These are phyloP conservation scores for Incumbomyces lentus DNA, from an alignment of 2,329 filamentous ascomycete genomes.

Conservation along the genomic window DNA sequence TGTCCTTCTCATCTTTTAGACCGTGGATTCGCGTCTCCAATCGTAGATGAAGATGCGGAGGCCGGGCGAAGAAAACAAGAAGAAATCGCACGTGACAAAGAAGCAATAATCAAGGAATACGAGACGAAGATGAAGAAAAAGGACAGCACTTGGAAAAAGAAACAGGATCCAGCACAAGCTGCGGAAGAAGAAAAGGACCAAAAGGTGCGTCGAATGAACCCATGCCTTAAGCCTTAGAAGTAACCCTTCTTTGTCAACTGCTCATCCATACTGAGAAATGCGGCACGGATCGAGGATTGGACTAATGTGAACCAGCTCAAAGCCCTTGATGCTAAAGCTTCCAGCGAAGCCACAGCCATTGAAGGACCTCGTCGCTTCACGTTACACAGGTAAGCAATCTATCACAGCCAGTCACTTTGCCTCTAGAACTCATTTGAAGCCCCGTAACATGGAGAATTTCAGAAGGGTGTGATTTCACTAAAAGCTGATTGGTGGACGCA, in stretches of 20 bases:
- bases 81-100: constrained; percentile 35
- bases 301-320: constrained; percentile 28
- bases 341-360: constrained; percentile 28
- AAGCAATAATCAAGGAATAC: constrained; percentile 44
- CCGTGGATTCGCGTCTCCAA: constrained; percentile 60
- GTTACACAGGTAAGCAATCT: constrained; percentile 58
- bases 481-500: neutral
- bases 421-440: too few species aligned
- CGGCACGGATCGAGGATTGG: neutral
- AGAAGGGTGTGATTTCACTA: neutral
- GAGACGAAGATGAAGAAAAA: constrained; percentile 68
- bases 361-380: constrained; percentile 72
- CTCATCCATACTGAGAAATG: neutral
- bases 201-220: constrained; percentile 34
- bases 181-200: constrained; percentile 41
- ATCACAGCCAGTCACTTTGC: constrained; percentile 3
- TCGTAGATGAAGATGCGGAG: constrained; percentile 35
- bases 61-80: constrained; percentile 35
- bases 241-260: too few species aligned
- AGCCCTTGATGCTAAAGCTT: constrained; percentile 24
- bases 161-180: constrained; percentile 31
- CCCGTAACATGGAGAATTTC: neutral
- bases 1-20: constrained; percentile 78
- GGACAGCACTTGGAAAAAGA: constrained; percentile 43
- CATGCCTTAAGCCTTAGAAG: too few species aligned